Conservation (phyloP, 768 basidiomycete species). For the Paxillus ammoniavirescens region DNA sequence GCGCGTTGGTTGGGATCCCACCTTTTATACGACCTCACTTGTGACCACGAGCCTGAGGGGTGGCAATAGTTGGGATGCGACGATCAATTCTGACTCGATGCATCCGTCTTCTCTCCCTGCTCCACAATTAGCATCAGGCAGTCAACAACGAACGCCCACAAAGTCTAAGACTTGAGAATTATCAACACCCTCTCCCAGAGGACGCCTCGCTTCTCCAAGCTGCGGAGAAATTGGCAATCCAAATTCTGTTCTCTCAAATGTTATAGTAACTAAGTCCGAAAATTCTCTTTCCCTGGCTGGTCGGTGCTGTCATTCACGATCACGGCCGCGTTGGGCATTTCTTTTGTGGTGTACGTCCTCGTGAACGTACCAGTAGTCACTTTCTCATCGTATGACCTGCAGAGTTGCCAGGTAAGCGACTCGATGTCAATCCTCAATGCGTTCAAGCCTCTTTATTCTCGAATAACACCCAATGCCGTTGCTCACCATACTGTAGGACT, state of each 20-base stretch:
- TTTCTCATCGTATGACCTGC: neutral
- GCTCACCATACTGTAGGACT: slow-evolving; percentile 35
- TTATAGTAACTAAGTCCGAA: neutral
- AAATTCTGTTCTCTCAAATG: slow-evolving; percentile 8
- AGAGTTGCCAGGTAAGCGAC: slow-evolving; percentile 44
- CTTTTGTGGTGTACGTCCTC: slow-evolving; percentile 12
- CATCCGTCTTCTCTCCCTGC: too few relatives aligned
- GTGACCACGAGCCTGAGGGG: too few relatives aligned
- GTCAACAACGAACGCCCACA: too few relatives aligned
- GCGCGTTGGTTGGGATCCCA: too few relatives aligned
- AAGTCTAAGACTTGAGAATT: too few relatives aligned
- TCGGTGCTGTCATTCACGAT: neutral
- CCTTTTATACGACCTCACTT: too few relatives aligned
- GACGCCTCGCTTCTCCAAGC: slow-evolving; percentile 35
- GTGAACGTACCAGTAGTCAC: neutral
- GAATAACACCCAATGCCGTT: neutral
- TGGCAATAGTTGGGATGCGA: too few relatives aligned
- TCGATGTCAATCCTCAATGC: neutral
- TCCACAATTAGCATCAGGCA: too few relatives aligned
- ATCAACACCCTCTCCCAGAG: slow-evolving; percentile 28
- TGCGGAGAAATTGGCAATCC: slow-evolving; percentile 39
- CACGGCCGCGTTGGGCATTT: neutral
- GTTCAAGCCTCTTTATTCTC: neutral
- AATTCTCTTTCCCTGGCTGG: neutral
- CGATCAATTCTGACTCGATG: too few relatives aligned